Conservation (phyloP, 129 eudicot species). For the Tagetes erecta region DNA sequence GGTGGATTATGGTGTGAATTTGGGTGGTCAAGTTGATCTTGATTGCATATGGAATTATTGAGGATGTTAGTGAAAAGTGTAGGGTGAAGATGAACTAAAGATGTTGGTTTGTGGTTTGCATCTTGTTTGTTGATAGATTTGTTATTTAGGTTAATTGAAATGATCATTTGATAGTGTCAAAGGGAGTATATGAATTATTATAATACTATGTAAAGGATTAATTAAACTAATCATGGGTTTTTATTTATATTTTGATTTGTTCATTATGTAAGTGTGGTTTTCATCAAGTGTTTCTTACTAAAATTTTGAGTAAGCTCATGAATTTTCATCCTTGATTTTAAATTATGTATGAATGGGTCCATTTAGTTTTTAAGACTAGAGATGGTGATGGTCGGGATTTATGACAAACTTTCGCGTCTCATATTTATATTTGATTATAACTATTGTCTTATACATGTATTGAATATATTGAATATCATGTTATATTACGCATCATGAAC, state of each 20-base stretch:
- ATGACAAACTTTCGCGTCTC: no score
- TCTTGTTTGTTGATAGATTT: conserved; percentile 28
- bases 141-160: conserved; percentile 29
- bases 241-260: conserved; percentile 4
- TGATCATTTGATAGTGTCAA: conserved; percentile 34
- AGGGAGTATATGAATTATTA: conserved; percentile 11
- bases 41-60: conserved; percentile 74
- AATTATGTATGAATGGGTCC: conserved; percentile 2
- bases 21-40: conserved; percentile 50
- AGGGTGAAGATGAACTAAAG: conserved; percentile 18
- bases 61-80: conserved; percentile 22
- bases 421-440: no score
- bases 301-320: neutral
- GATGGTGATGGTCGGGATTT: neutral
- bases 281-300: neutral
- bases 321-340: neutral
- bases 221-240: conserved; percentile 31
- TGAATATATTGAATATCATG: no score
- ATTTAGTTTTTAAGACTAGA: conserved; percentile 14
- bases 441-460: no score
- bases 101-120: conserved; percentile 15
- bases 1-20: conserved; percentile 37
- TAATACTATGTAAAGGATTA: conserved; percentile 34
- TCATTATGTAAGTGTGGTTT: neutral
- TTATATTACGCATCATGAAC: no score